Evolutionary conservation across 192 early-diverging fungal genomes (phyloP).

Genomic region (Podila verticillata): DNA sequence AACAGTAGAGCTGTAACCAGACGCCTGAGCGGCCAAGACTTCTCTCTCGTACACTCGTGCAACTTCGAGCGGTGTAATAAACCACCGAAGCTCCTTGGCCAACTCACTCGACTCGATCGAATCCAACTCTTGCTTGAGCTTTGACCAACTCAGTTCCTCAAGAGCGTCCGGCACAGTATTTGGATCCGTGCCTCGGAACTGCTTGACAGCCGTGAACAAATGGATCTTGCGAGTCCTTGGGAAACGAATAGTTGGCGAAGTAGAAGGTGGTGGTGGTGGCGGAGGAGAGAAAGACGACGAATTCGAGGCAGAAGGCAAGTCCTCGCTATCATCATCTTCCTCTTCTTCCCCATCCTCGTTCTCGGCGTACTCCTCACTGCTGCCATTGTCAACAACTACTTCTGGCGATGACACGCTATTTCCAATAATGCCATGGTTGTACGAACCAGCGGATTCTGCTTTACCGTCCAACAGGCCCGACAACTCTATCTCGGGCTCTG

Average conservation of each 20-base stretch:
- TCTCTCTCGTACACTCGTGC: background rate
- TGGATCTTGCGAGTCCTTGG: background rate
- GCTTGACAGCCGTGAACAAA: background rate
- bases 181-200: conserved; percentile 4
- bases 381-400: no score
- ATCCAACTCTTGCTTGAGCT: conserved; percentile 11
- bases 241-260: background rate
- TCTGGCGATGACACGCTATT: no score
- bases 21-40: background rate
- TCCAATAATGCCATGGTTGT: no score
- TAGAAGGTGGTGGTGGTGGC: background rate
- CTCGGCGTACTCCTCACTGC: background rate
- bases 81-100: background rate
- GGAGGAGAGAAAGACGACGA: background rate
- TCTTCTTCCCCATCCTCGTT: background rate
- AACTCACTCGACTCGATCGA: conserved; percentile 3
- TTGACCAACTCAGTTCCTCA: conserved; percentile 10
- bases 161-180: conserved; percentile 19
- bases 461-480: no score
- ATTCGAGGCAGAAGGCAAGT: background rate
- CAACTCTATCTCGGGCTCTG: background rate
- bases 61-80: background rate
- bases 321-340: background rate
- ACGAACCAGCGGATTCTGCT: no score
- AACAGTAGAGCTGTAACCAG: no score